Evolutionary conservation across 257 asterid species (phyloP).

Genomic region (Solanum lycopersicoides): DNA sequence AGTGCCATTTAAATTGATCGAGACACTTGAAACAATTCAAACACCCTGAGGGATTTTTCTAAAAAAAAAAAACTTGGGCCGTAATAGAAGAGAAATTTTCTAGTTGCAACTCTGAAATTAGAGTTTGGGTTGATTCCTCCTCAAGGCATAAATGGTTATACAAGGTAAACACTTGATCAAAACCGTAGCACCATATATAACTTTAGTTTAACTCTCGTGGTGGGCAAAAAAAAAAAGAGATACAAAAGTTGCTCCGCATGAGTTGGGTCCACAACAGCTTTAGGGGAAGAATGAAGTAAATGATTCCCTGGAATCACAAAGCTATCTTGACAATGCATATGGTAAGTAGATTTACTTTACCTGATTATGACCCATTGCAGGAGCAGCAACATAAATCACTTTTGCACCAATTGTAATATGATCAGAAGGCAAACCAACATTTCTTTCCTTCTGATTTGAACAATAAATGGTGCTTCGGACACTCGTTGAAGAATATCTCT

Average conservation of each 20-base stretch:
- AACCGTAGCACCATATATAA: neutral
- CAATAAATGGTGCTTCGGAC: slow-evolving; percentile 27
- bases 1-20: neutral
- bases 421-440: slow-evolving; percentile 23
- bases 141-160: neutral
- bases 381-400: slow-evolving; percentile 71
- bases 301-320: neutral
- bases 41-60: neutral
- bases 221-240: neutral
- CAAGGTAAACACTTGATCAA: neutral
- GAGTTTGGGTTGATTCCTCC: neutral
- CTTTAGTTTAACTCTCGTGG: neutral
- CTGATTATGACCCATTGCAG: slow-evolving; percentile 97
- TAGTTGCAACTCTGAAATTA: neutral
- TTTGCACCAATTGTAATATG: slow-evolving; percentile 29
- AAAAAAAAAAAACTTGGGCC: neutral
- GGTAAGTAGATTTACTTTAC: slow-evolving; percentile 14
- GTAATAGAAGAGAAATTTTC: neutral
- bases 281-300: neutral
- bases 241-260: neutral
- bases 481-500: slow-evolving; percentile 8
- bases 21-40: neutral
- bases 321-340: neutral
- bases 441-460: slow-evolving; percentile 15
- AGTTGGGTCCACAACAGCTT: neutral